A percentile compares a stretch with the other conserved stretches of the same genome.
These are phyloP conservation scores for Debaryomyces castellii DNA, from an alignment of 805 yeast genomes.

Conservation along the genomic window DNA sequence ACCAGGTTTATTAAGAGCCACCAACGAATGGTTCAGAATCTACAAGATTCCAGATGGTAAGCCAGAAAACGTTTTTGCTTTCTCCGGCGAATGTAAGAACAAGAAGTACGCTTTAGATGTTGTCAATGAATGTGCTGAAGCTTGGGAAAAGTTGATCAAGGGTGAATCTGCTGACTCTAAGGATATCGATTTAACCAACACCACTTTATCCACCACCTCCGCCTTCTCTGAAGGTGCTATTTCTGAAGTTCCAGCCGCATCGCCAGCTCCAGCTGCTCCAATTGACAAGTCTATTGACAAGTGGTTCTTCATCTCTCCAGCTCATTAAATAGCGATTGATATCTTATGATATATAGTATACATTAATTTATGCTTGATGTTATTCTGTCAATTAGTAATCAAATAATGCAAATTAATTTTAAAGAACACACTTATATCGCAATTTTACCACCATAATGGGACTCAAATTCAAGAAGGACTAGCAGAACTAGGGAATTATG, in stretches of 20 bases:
- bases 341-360: background rate
- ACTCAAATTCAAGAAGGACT: too few species aligned
- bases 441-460: too few species aligned
- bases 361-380: background rate
- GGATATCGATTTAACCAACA: constrained; percentile 75
- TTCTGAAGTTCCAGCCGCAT: constrained; percentile 64
- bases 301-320: constrained; percentile 97
- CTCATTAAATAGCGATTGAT: constrained; percentile 33
- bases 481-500: too few species aligned
- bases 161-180: constrained; percentile 36
- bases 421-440: too few species aligned
- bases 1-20: constrained; percentile 70
- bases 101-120: constrained; percentile 58
- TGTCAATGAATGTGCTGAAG: constrained; percentile 61
- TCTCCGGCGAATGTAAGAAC: constrained; percentile 64
- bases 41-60: constrained; percentile 85
- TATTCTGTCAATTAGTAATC: background rate
- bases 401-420: too few species aligned
- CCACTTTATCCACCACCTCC: constrained; percentile 62
- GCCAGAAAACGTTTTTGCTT: constrained; percentile 72
- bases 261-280: constrained; percentile 81
- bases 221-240: constrained; percentile 46
- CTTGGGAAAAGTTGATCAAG: constrained; percentile 63
- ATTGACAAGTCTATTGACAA: constrained; percentile 95
- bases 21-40: constrained; percentile 78